Evolutionary conservation across 208 protist species (phyloP), one percentile per base, ranked within the genome.

Genomic region (Sergeia podlipaevii): DNA sequence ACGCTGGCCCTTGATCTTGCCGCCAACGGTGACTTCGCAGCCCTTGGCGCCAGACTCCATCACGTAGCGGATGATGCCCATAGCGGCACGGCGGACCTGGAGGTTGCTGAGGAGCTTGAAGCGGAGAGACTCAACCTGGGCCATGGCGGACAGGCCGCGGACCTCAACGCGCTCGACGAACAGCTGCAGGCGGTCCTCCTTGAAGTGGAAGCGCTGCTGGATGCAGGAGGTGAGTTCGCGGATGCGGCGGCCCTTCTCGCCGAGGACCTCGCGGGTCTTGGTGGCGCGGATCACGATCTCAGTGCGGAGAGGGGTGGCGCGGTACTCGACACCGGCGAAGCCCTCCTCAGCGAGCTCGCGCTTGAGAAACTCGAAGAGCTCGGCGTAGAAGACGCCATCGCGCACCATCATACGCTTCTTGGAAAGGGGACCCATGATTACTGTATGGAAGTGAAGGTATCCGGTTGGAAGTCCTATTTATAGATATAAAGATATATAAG

Each of bases 351-450:
- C 89, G 18, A 99, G 91, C 83, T 99, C 98, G 65, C 97, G 85
- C 60, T 95, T 98, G 34, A 99, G 83, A 54, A 99, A 97, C 79
- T 99, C 98, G 83, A 99, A 99, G 43, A 99, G 92, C 85, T 99
- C 99, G 57, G 98, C 98, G 83, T 98, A 98, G 88, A 99, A 99
- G 24, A 99, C 94, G 67, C 99, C 98, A 69, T 99, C 98, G 65
- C 90, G 92, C 42, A 99, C 89, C 81, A 99, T 99, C 95, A 99
- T 83, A 39, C 88, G 85, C 85, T 94, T 95, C 82, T 95, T 95
- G 57, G 86, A 93, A 13, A 93, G 61, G 21, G 76, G 73, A 48
- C 80, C 83, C 80, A 93, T 93, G 20, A 29, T 61, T 26, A 13
- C 4, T 51, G 46, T n/a, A 37, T 10, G 27, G 13, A 32, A 20